Conservation (phyloP, 108 stramenopile species). For the Nannochloropsis gaditana region DNA sequence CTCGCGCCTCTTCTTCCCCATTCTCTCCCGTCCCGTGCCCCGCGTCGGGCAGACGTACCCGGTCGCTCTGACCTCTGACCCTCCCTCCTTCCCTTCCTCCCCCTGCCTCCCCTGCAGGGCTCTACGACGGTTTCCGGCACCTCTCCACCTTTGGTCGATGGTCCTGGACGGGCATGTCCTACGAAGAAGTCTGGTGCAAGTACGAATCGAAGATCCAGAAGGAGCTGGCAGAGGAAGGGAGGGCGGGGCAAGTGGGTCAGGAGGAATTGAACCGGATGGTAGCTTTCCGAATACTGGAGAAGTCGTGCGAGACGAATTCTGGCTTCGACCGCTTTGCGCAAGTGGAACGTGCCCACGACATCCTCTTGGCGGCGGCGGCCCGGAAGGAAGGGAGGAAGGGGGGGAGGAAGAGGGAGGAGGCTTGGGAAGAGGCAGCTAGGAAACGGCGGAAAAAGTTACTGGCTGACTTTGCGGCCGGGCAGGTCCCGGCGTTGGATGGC, state of each 20-base stretch:
- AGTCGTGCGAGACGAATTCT: background rate
- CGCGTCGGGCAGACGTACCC: background rate
- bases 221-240: background rate
- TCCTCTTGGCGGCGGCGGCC: background rate
- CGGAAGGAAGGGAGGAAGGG: background rate
- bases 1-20: background rate
- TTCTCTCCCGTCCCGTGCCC: background rate
- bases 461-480: background rate
- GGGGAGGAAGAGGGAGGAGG: background rate
- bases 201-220: background rate
- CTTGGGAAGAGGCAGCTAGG: background rate
- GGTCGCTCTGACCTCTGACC: background rate
- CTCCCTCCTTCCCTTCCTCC: background rate
- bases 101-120: background rate
- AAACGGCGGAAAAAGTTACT: background rate
- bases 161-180: background rate
- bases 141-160: background rate
- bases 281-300: background rate
- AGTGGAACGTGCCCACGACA: background rate
- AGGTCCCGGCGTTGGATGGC: background rate
- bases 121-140: background rate
- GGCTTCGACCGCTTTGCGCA: background rate
- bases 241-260: background rate
- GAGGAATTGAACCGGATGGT: background rate
- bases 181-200: background rate